A percentile compares a stretch with the other conserved stretches of the same genome.
Conservation (phyloP, 2,329 filamentous ascomycete species). For the Monilinia fructicola region DNA sequence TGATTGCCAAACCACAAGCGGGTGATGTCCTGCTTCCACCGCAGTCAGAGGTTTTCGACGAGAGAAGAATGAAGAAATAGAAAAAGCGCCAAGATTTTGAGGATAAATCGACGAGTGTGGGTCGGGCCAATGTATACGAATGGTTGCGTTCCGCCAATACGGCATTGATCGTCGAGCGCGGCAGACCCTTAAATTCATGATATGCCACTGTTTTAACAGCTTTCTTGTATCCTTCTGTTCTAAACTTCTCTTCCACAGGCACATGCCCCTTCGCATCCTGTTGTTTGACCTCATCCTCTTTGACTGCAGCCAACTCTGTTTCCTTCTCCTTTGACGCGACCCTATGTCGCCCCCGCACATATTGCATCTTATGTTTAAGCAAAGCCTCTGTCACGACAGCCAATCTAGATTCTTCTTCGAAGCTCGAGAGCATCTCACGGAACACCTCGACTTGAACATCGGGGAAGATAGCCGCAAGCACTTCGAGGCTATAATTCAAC, state of each 20-base stretch:
- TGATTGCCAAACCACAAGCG: slow-evolving; percentile 61
- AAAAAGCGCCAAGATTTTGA: slow-evolving; percentile 74
- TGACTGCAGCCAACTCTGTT: slow-evolving; percentile 35
- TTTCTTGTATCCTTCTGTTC: slow-evolving; percentile 64
- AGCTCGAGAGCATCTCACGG: slow-evolving; percentile 73
- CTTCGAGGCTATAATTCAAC: slow-evolving; percentile 68
- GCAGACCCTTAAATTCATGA: slow-evolving; percentile 73
- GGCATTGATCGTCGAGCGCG: slow-evolving; percentile 71
- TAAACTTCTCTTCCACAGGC: slow-evolving; percentile 63
- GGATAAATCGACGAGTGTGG: slow-evolving; percentile 66
- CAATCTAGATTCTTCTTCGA: slow-evolving; percentile 73
- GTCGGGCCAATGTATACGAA: slow-evolving; percentile 70
- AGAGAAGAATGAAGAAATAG: slow-evolving; percentile 68
- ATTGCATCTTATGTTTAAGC: slow-evolving; percentile 68
- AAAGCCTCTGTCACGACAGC: slow-evolving; percentile 76
- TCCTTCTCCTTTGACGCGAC: slow-evolving; percentile 42
- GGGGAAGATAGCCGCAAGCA: slow-evolving; percentile 71
- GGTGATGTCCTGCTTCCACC: slow-evolving; percentile 58
- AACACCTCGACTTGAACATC: slow-evolving; percentile 81
- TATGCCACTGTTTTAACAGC: slow-evolving; percentile 68
- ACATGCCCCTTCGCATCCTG: slow-evolving; percentile 41
- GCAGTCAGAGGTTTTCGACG: slow-evolving; percentile 58
- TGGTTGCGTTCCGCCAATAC: slow-evolving; percentile 80
- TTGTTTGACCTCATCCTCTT: slow-evolving; percentile 29
- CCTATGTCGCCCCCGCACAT: slow-evolving; percentile 68